These are phyloP conservation scores for Diaporthe citrichinensis DNA, from an alignment of 2,329 filamentous ascomycete genomes.

Conservation along the genomic window DNA sequence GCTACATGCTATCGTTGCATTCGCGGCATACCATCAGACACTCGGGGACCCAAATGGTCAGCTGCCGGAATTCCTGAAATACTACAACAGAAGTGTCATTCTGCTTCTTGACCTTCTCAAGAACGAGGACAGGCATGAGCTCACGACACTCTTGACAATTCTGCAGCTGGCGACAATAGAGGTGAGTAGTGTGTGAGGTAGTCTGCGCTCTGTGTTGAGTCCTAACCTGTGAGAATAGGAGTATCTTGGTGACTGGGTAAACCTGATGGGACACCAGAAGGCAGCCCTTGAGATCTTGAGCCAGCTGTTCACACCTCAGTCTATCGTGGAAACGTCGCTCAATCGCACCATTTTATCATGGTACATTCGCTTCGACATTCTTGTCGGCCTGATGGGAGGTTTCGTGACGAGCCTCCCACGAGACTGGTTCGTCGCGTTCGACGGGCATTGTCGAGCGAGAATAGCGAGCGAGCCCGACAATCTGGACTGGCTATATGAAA, in stretches of 20 bases:
- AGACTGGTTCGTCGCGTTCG: slow-evolving; percentile 81
- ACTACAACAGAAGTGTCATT: slow-evolving; percentile 90
- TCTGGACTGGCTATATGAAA: slow-evolving; percentile 76
- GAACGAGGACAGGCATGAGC: slow-evolving; percentile 77
- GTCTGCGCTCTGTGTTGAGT: slow-evolving; percentile 46
- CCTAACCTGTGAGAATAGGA: slow-evolving; percentile 69
- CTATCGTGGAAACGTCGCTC: slow-evolving; percentile 78
- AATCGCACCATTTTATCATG: slow-evolving; percentile 84
- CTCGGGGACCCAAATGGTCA: slow-evolving; percentile 78
- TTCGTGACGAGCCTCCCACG: slow-evolving; percentile 80
- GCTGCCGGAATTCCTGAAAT: slow-evolving; percentile 86
- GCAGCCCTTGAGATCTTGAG: slow-evolving; percentile 87
- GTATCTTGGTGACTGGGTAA: slow-evolving; percentile 95
- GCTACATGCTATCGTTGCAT: slow-evolving; percentile 88
- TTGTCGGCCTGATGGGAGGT: slow-evolving; percentile 85
- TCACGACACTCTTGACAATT: slow-evolving; percentile 87
- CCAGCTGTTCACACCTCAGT: slow-evolving; percentile 82
- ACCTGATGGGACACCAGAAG: slow-evolving; percentile 91
- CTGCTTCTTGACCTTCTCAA: slow-evolving; percentile 80
- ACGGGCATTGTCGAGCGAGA: slow-evolving; percentile 74
- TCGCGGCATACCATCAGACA: slow-evolving; percentile 88
- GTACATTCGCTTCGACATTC: slow-evolving; percentile 91
- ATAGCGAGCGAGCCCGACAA: slow-evolving; percentile 72
- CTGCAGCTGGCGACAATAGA: slow-evolving; percentile 94
- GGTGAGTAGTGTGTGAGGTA: slow-evolving; percentile 60